phyloP scores from a whole-genome alignment of 345 rosid genomes.

The Ailanthus altissimus region DNA sequence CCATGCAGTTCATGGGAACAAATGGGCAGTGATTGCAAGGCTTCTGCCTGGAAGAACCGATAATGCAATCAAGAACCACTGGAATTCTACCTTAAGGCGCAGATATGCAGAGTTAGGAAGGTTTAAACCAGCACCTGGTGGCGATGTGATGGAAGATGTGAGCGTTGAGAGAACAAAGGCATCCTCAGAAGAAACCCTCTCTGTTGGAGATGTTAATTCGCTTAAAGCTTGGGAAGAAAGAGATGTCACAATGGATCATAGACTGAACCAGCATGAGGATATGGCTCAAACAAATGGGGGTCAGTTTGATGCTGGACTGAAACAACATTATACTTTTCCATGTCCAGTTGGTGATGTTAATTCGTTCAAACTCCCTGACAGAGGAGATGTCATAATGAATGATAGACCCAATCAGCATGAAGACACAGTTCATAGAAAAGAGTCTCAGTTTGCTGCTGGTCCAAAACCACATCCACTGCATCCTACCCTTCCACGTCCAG shows the following conservation, averaged over 20 bases:
- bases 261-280: conserved; percentile 7
- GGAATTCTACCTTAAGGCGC: conserved; percentile 85
- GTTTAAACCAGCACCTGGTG: conserved; percentile 20
- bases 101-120: conserved; percentile 41
- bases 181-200: conserved; percentile 45
- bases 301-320: conserved; percentile 4
- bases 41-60: conserved; percentile 83
- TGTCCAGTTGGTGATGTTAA: conserved; percentile 14
- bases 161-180: conserved; percentile 49
- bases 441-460: conserved; percentile 30
- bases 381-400: conserved; percentile 35
- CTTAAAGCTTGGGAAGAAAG: conserved; percentile 26
- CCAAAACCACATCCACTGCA: conserved; percentile 26
- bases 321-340: conserved; percentile 2
- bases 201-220: conserved; percentile 42
- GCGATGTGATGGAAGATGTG: conserved; percentile 34
- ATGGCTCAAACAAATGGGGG: conserved; percentile 5
- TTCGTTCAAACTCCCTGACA: conserved; percentile 31
- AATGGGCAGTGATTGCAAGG: conserved; percentile 88
- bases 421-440: conserved; percentile 28
- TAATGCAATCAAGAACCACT: conserved; percentile 90
- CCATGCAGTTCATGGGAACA: conserved; percentile 79
- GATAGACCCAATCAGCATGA: conserved; percentile 32
- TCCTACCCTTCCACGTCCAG: conserved; percentile 46
- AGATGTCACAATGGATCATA: conserved; percentile 22